These are phyloP conservation scores for Diaporthe ilicicola DNA, from an alignment of 2,329 filamentous ascomycete genomes.

Conservation along the genomic window DNA sequence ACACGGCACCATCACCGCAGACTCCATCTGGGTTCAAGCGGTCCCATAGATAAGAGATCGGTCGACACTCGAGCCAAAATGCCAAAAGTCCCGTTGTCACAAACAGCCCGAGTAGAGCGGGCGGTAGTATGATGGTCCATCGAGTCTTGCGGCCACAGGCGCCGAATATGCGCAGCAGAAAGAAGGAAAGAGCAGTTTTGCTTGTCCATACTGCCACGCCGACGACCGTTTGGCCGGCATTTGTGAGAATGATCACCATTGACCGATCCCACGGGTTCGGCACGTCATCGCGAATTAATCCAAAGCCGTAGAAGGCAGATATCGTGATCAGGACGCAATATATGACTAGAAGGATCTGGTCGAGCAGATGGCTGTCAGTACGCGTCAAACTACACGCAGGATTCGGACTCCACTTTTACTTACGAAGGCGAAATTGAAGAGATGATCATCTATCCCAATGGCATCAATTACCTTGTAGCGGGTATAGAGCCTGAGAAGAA, in stretches of 20 bases:
- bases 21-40: conserved; percentile 15
- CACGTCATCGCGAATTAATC: conserved; percentile 15
- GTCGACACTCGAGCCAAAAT: conserved; percentile 23
- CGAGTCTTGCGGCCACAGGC: conserved; percentile 9
- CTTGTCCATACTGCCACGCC: conserved; percentile 16
- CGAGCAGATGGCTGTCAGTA: neutral
- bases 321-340: conserved; percentile 17
- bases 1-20: conserved; percentile 10
- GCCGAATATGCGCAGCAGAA: conserved; percentile 15
- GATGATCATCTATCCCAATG: conserved; percentile 20
- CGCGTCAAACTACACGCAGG: too few relatives aligned
- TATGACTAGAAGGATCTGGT: conserved; percentile 5
- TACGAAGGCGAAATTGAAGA: conserved; percentile 22
- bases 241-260: conserved; percentile 21
- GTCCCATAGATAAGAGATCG: conserved; percentile 15
- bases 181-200: conserved; percentile 15
- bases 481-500: conserved; percentile 12
- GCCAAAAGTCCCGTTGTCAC: neutral
- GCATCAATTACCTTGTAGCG: conserved; percentile 24
- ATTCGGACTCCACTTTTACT: neutral
- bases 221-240: conserved; percentile 19
- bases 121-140: conserved; percentile 13
- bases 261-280: conserved; percentile 22
- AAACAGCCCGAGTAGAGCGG: neutral
- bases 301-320: conserved; percentile 18